Base-by-base conservation (phyloP, 2,329 filamentous ascomycete genomes). In the Fusarium sp. region DNA sequence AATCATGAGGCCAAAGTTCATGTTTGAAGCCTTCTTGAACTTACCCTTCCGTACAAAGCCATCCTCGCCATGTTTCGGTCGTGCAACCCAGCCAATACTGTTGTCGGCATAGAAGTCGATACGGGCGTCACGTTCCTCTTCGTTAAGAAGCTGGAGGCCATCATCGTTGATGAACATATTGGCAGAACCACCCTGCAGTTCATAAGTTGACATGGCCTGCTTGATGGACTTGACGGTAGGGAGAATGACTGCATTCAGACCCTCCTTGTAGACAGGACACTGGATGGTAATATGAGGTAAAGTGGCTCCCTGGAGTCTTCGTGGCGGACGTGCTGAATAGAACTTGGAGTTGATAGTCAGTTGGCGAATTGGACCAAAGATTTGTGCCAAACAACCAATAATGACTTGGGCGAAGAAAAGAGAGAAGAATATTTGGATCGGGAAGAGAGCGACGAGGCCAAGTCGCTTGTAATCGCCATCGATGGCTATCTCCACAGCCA, bases 241-340 rank as follows among this genome's bases (percentile, higher is more conserved):
- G 25, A 86, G 88, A 76, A 95, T 94, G 80, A 97, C 94, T 69
- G 86, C 89, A 39, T 84, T 83, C 6, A 97, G 86, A 72, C 93
- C 93, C 80, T 97, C 94, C 80, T 95, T 96, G 84, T 96, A 97
- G 0, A 97, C 93, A 9, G 94, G 94, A 80, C 93, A 95, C 78
- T 97, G 94, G 45, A 97, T 92, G 7, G 93, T 95, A 71, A 94
- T 86, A 78, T 94, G 93, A 5, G 92, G 92, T 21, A 95, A 86
- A 31, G 84, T 78, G 11, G 82, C 77, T 3, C 82, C 83, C 63
- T 88, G 87, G 33, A 94, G 81, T 52, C 92, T 85, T 25, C 87
- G 87, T 4, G 91, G 90, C 14, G 91, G 86, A n/a, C 86, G 85
- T 3, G 92, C 93, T 1, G 93, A 95, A 83, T 92, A 96, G 84